phyloP scores from a whole-genome alignment of 202 grass and related monocot genomes.

The Setaria viridis region DNA sequence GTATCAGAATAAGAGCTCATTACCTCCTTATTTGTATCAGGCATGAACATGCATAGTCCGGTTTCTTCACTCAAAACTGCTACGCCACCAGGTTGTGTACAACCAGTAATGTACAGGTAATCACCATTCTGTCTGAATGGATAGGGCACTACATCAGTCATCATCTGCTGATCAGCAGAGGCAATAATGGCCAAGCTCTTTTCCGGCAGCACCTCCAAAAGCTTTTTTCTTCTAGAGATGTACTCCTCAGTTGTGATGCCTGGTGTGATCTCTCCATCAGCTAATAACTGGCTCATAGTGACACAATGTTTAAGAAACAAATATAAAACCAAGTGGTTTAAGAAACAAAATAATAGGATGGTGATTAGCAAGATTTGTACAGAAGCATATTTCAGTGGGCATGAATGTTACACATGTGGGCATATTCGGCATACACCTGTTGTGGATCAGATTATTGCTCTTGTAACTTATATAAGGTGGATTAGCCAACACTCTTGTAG shows the following conservation, averaged over 20 bases:
- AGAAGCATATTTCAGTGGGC: neutral
- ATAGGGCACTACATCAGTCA: conserved; percentile 95
- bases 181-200: conserved; percentile 88
- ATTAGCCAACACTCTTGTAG: no score
- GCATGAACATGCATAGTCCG: conserved; percentile 94
- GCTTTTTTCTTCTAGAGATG: conserved; percentile 66
- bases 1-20: conserved; percentile 28
- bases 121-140: conserved; percentile 88
- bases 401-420: neutral
- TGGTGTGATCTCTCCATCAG: conserved; percentile 79
- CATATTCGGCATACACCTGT: conserved; percentile 16
- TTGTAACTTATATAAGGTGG: conserved; percentile 5
- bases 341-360: neutral
- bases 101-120: conserved; percentile 90
- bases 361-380: conserved; percentile 29
- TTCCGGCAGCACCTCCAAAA: conserved; percentile 72
- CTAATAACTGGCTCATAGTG: conserved; percentile 68
- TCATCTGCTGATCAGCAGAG: conserved; percentile 87
- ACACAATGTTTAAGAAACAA: conserved; percentile 38
- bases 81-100: conserved; percentile 78
- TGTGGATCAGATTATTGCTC: conserved; percentile 9
- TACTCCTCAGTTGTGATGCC: conserved; percentile 78
- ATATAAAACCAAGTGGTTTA: neutral
- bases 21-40: conserved; percentile 74
- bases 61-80: conserved; percentile 73